Conservation (phyloP, 1,284 basidiomycete genomes). For the Trametes hirsuta region DNA sequence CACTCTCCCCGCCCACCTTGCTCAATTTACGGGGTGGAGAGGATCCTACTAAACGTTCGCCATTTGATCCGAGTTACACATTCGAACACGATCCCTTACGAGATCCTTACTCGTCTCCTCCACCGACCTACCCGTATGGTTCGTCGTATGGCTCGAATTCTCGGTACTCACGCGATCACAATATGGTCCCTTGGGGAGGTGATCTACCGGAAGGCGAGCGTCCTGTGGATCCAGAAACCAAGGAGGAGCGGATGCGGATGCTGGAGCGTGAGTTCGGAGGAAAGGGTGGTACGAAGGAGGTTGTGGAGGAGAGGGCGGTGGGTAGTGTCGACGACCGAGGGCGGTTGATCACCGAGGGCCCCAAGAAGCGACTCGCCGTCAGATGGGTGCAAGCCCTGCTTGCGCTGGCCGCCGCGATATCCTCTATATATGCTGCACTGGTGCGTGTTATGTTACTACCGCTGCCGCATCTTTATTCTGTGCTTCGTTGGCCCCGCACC, state of each 20-base stretch:
- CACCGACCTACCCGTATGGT: constrained; percentile 32
- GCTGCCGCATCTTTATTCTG: constrained; percentile 3
- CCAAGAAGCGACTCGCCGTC: constrained; percentile 55
- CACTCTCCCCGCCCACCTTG: constrained; percentile 25
- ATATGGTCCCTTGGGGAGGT: constrained; percentile 30
- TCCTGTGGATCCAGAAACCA: constrained; percentile 51
- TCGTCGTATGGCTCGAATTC: constrained; percentile 22
- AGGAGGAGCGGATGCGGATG: constrained; percentile 71
- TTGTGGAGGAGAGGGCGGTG: constrained; percentile 48
- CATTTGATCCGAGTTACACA: constrained; percentile 37
- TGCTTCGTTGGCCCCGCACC: neutral
- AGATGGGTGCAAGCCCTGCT: constrained; percentile 55
- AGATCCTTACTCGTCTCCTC: constrained; percentile 36
- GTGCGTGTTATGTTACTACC: constrained; percentile 42
- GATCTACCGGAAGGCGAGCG: constrained; percentile 25
- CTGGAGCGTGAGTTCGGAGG: constrained; percentile 64
- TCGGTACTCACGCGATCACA: constrained; percentile 30
- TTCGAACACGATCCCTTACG: constrained; percentile 30
- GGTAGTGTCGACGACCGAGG: constrained; percentile 63
- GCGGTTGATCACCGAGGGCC: constrained; percentile 60
- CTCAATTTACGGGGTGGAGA: constrained; percentile 12
- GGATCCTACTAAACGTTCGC: constrained; percentile 21
- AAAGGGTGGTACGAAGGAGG: constrained; percentile 33
- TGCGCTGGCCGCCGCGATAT: constrained; percentile 52
- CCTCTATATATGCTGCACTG: constrained; percentile 64